Conservation (phyloP, 306 rosid genomes). For the Cicer bijugum region DNA sequence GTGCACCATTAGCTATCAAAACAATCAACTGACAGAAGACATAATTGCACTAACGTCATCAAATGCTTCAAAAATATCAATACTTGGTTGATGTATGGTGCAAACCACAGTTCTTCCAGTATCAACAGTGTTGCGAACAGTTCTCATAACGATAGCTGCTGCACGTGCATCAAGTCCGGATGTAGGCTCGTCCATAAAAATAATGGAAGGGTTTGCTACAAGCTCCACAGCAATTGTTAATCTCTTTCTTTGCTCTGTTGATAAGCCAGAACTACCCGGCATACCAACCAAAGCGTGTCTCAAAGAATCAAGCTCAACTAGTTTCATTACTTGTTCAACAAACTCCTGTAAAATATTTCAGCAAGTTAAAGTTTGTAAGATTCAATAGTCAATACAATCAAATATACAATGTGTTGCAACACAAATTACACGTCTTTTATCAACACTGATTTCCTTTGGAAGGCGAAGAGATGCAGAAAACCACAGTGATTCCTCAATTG, state of each 20-base stretch:
- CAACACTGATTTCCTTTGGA: slow-evolving; percentile 67
- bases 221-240: slow-evolving; percentile 92
- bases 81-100: slow-evolving; percentile 92
- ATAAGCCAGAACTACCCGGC: slow-evolving; percentile 87
- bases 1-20: slow-evolving; percentile 36
- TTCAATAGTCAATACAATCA: background rate
- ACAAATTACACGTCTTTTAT: slow-evolving; percentile 63
- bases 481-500: slow-evolving; percentile 80
- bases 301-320: slow-evolving; percentile 82
- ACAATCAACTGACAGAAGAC: slow-evolving; percentile 12
- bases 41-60: slow-evolving; percentile 63
- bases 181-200: slow-evolving; percentile 95
- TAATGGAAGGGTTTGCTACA: slow-evolving; percentile 92
- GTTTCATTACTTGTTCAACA: slow-evolving; percentile 80
- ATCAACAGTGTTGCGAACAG: slow-evolving; percentile 91
- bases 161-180: slow-evolving; percentile 97
- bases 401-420: slow-evolving; percentile 13
- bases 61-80: slow-evolving; percentile 92
- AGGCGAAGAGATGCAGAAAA: slow-evolving; percentile 91
- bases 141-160: slow-evolving; percentile 89
- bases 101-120: slow-evolving; percentile 95
- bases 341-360: slow-evolving; percentile 66
- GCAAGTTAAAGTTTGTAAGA: slow-evolving; percentile 21
- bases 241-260: slow-evolving; percentile 91
- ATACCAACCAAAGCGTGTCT: slow-evolving; percentile 80